These are phyloP conservation scores for Haplographium delicatum DNA, from an alignment of 495 filamentous ascomycete genomes.

Conservation along the genomic window DNA sequence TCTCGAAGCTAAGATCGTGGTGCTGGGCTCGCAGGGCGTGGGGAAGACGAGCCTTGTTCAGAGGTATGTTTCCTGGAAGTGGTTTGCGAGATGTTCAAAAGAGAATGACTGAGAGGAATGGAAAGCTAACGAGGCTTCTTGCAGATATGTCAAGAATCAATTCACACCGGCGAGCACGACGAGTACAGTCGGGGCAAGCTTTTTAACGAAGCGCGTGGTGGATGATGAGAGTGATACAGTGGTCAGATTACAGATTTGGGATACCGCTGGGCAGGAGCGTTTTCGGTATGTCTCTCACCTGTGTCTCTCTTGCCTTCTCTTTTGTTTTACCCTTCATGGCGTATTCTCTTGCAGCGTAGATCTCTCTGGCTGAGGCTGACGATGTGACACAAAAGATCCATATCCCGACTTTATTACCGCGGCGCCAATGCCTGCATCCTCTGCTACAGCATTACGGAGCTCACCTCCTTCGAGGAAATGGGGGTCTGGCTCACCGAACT, in stretches of 20 bases:
- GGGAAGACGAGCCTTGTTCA: conserved; percentile 92
- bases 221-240: conserved; percentile 74
- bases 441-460: conserved; percentile 90
- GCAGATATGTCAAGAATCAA: conserved; percentile 26
- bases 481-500: conserved; percentile 78
- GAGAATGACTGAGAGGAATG: background rate
- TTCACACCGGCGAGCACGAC: conserved; percentile 54
- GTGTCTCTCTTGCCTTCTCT: background rate
- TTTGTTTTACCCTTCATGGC: background rate
- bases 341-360: too few species aligned
- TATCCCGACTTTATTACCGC: conserved; percentile 91
- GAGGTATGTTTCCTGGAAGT: conserved; percentile 77
- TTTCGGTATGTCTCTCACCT: conserved; percentile 50
- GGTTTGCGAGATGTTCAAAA: conserved; percentile 32
- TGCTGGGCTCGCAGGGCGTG: conserved; percentile 86
- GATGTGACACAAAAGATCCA: conserved; percentile 40
- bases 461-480: conserved; percentile 86
- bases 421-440: conserved; percentile 92
- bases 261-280: conserved; percentile 91
- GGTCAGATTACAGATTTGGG: conserved; percentile 87
- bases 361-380: too few species aligned
- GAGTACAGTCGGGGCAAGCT: conserved; percentile 88
- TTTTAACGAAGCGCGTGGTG: conserved; percentile 86
- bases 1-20: conserved; percentile 89
- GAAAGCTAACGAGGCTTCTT: too few species aligned